Evolutionary conservation across 2,329 filamentous ascomycete genomes (phyloP).

Genomic region (Blastomyces parvus): DNA sequence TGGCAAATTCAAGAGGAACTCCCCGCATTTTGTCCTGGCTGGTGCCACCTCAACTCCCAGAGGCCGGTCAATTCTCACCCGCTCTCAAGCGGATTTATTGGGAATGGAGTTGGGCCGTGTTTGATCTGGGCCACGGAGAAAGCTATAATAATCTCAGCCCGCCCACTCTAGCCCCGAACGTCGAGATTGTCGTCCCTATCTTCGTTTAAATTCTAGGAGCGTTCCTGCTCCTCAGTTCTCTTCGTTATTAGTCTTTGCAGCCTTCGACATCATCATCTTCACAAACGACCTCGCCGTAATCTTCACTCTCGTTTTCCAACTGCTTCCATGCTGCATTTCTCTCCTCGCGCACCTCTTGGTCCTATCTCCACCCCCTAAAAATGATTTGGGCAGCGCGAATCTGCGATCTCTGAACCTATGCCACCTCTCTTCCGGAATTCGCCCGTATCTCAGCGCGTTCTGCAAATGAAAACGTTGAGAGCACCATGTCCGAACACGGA

Average conservation of each 20-base stretch:
- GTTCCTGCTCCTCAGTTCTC: background rate
- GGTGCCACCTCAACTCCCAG: background rate
- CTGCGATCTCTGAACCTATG: background rate
- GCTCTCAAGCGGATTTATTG: background rate
- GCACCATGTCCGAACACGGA: constrained; percentile 31
- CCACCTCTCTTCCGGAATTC: background rate
- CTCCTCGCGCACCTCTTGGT: background rate
- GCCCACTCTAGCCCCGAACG: background rate
- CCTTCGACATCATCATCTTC: background rate
- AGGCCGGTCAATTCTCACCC: background rate
- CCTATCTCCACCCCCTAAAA: background rate
- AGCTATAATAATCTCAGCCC: background rate
- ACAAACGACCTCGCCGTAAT: background rate
- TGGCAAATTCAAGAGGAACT: background rate
- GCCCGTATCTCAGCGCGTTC: background rate
- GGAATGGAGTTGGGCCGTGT: background rate
- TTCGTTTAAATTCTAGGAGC: background rate
- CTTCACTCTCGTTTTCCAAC: background rate
- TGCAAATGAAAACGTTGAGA: constrained; percentile 20
- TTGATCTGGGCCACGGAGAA: background rate
- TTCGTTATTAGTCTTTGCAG: background rate
- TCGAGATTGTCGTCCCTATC: background rate
- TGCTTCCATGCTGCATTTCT: background rate
- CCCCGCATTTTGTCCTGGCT: background rate
- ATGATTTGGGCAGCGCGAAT: background rate